Base-by-base conservation (phyloP, 352 stramenopile genomes). In the Detonula confervacea region DNA sequence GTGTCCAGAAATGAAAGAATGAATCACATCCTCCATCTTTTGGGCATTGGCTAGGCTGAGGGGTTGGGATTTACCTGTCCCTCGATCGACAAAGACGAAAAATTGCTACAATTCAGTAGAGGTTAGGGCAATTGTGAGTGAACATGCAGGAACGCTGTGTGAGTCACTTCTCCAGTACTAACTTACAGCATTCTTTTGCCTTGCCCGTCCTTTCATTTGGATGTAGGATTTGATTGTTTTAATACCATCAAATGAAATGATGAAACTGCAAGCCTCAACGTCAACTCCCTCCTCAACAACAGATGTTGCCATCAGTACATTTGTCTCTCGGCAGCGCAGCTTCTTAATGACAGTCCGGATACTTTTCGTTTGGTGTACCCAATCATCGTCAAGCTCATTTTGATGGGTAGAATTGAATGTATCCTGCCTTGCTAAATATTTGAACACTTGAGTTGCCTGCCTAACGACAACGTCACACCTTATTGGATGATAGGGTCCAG, bases 241-340 rank as follows among this genome's bases (percentile, higher is more conserved):
- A 24, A 88, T 42, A 1, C 47, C 18, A 67, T 90, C 84, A 62
- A 90, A 88, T n/a, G 63, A 77, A 55, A 88, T 61, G 0, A 90
- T 68, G 51, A 88, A 86, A 14, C 76, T 87, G 29, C 84, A 90
- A 11, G 84, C 80, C 65, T 85, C 64, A 11, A 90, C 73, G 76
- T 90, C 84, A 25, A 90, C 70, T 18, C 84, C 84, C 70, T 90
- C 84, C 67, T 90, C 84, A 8, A 88, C 84, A 55, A 90, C 70
- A n/a, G 81, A 83, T 42, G 74, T 76, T 71, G 82, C 82, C 54
- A 89, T 72, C 1, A 89, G 55, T n/a, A 89, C 29, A 71, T 89
- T 89, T 4, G 78, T 77, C 20, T 87, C 56, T 39, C 69, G 54
- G 30, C 39, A 1, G 52, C 81, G 69, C n/a, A 90, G 63, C 35